Evolutionary conservation across 805 yeast genomes (phyloP).

Genomic region (Cyberlindnera amylophila): DNA sequence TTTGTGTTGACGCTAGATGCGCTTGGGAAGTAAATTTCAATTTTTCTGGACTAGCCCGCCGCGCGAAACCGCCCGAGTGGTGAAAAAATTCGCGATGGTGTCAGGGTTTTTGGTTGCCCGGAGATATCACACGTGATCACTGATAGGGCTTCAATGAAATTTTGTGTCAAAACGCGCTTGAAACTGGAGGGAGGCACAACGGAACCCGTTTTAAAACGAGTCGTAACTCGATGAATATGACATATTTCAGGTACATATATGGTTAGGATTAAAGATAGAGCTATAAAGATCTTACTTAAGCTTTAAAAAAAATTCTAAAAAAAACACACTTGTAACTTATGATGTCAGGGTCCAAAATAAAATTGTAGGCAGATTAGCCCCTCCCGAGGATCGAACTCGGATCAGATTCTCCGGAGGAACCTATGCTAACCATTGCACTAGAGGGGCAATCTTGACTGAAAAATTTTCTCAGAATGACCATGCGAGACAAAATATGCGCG

Average conservation of each 20-base stretch:
- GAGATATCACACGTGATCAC: background rate
- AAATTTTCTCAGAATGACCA: background rate
- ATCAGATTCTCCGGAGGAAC: constrained; percentile 51
- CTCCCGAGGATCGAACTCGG: constrained; percentile 54
- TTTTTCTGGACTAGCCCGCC: constrained; percentile 11
- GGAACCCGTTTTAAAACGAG: too few species aligned
- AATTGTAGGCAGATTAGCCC: constrained; percentile 32
- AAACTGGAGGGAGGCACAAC: too few species aligned
- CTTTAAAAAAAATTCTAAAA: background rate
- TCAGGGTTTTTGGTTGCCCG: constrained; percentile 1
- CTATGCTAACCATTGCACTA: constrained; percentile 52
- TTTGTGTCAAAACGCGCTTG: background rate
- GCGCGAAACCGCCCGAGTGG: constrained; percentile 2
- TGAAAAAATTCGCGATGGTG: constrained; percentile 4
- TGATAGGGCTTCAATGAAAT: background rate
- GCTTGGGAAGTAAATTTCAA: constrained; percentile 19
- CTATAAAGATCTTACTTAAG: background rate
- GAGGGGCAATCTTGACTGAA: constrained; percentile 36
- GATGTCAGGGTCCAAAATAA: constrained; percentile 9
- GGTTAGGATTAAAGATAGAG: too few species aligned
- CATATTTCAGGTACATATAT: too few species aligned
- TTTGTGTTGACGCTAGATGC: constrained; percentile 5
- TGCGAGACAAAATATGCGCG: background rate
- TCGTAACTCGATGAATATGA: too few species aligned
- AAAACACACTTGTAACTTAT: background rate